Conservation (phyloP, 148 eudicot species). For the Selenicereus undatus region DNA sequence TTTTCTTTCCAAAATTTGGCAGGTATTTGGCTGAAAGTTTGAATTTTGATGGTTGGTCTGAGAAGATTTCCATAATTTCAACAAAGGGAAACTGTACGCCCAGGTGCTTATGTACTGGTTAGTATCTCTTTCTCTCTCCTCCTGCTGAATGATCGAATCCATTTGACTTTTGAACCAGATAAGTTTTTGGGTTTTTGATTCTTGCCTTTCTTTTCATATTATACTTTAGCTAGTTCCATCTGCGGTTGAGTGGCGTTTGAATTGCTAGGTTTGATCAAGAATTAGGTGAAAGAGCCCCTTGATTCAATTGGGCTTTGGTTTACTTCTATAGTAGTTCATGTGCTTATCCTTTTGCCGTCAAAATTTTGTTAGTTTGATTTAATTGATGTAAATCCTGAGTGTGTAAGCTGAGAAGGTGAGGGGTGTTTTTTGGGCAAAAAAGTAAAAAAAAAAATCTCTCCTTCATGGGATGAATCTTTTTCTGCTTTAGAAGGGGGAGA, state of each 20-base stretch:
- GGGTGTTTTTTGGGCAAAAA: neutral
- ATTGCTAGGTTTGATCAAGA: neutral
- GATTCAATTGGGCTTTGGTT: neutral
- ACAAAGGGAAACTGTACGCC: neutral
- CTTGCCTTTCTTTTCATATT: neutral
- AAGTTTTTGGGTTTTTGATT: neutral
- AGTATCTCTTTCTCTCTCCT: neutral
- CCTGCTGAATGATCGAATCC: neutral
- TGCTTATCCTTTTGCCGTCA: neutral
- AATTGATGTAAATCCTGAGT: slow-evolving; percentile 3
- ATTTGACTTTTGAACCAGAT: neutral
- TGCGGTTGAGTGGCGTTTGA: neutral
- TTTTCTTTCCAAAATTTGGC: neutral
- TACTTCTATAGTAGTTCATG: neutral
- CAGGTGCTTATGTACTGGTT: slow-evolving; percentile 4
- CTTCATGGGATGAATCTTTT: slow-evolving; percentile 13
- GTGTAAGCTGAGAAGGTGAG: neutral
- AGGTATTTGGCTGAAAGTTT: slow-evolving; percentile 16
- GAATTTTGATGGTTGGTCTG: neutral
- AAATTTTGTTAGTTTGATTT: neutral
- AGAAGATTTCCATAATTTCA: neutral
- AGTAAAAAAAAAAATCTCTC: slow-evolving; percentile 6
- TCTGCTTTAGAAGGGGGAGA: slow-evolving; percentile 16
- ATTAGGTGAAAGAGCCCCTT: neutral
- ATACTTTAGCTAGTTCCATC: neutral